These are phyloP conservation scores for Vinca minor DNA, from an alignment of 257 asterid genomes.

Conservation along the genomic window DNA sequence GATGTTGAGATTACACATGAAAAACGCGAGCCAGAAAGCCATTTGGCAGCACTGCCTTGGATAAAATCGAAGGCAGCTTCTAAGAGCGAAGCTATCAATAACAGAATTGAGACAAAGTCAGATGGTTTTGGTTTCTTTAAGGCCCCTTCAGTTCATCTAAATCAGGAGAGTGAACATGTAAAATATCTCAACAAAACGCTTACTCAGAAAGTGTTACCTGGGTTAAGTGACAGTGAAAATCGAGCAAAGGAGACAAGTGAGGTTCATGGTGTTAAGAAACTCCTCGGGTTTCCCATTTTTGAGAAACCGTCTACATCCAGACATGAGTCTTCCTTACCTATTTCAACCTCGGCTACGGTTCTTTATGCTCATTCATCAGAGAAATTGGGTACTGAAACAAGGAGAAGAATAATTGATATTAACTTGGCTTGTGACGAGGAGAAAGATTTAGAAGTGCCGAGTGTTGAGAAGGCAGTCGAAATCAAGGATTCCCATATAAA, in stretches of 20 bases:
- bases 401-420: conserved; percentile 56
- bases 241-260: conserved; percentile 23
- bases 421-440: conserved; percentile 62
- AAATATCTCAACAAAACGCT: conserved; percentile 45
- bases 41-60: conserved; percentile 55
- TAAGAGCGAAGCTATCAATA: conserved; percentile 20
- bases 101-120: conserved; percentile 22
- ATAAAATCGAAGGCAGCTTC: conserved; percentile 41
- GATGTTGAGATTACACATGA: conserved; percentile 39
- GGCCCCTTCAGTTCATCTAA: conserved; percentile 24
- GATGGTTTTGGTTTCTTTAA: conserved; percentile 18
- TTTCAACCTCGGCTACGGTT: conserved; percentile 27
- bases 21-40: conserved; percentile 30
- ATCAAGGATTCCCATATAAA: conserved; percentile 18
- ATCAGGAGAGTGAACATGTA: conserved; percentile 24
- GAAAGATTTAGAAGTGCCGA: conserved; percentile 26
- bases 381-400: conserved; percentile 23
- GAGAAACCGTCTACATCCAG: conserved; percentile 27
- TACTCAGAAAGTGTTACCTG: conserved; percentile 17
- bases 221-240: conserved; percentile 25
- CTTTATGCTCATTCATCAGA: conserved; percentile 23
- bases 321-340: conserved; percentile 29
- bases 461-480: conserved; percentile 26
- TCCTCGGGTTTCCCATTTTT: conserved; percentile 71
- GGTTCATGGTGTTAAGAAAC: conserved; percentile 37